Conservation (phyloP, 108 stramenopile genomes). For the Nitzschia putrida region DNA sequence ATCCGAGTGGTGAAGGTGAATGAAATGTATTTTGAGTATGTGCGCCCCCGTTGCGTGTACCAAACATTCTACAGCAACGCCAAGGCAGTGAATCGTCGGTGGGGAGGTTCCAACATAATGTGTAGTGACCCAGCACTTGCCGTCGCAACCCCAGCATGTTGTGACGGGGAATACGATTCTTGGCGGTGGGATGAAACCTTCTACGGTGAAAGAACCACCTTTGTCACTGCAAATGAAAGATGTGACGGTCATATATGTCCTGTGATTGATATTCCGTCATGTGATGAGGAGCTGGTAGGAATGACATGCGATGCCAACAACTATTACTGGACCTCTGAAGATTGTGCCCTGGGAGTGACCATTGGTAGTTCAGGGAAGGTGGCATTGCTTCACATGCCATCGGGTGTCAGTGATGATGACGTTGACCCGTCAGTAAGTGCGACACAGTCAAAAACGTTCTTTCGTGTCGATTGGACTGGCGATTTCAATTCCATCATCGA, state of each 20-base stretch:
- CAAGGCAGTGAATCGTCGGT: constrained; percentile 1
- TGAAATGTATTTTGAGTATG: constrained; percentile 59
- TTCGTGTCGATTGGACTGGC: constrained; percentile 7
- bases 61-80: constrained; percentile 47
- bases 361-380: constrained; percentile 53
- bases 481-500: neutral
- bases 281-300: neutral
- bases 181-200: neutral
- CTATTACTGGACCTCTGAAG: constrained; percentile 48
- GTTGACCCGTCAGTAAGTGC: neutral
- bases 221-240: neutral
- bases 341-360: constrained; percentile 51
- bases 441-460: constrained; percentile 12
- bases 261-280: neutral
- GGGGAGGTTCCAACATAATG: neutral
- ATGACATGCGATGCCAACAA: neutral
- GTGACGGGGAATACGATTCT: neutral
- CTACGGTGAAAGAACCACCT: neutral
- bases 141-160: neutral
- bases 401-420: neutral
- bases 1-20: constrained; percentile 47
- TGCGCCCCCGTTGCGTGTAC: constrained; percentile 55
- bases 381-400: constrained; percentile 52
- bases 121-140: neutral
- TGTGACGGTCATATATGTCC: neutral